Percentiles rank a stretch among this genome's conserved stretches.
These are phyloP conservation scores for Leccinellum luteum DNA, from an alignment of 768 basidiomycete genomes.

Conservation along the genomic window DNA sequence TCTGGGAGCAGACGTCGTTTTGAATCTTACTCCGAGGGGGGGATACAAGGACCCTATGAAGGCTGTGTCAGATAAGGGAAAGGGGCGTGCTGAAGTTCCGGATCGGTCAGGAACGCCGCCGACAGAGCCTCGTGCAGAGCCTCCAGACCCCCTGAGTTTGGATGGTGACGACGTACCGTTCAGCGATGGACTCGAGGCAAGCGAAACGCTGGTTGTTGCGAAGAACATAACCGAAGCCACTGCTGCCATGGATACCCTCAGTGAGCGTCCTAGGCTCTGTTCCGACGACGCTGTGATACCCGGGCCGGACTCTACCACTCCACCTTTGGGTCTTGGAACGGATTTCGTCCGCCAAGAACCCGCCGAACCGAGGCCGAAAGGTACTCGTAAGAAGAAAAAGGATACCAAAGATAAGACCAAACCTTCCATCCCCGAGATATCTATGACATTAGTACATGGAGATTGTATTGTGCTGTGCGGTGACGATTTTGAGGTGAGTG, in stretches of 20 bases:
- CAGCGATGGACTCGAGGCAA: background rate
- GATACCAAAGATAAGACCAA: slow-evolving; percentile 17
- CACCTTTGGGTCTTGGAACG: background rate
- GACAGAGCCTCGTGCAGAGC: background rate
- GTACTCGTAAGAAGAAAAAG: slow-evolving; percentile 18
- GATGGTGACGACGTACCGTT: background rate
- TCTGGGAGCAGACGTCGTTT: slow-evolving; percentile 22
- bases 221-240: background rate
- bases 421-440: slow-evolving; percentile 16
- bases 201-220: background rate
- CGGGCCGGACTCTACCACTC: background rate
- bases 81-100: slow-evolving; percentile 6
- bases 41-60: too few species aligned
- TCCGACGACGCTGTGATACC: background rate
- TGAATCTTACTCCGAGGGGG: slow-evolving; percentile 23
- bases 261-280: background rate
- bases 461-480: slow-evolving; percentile 37
- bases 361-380: background rate
- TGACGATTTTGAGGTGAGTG: slow-evolving; percentile 41
- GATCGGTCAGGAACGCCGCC: slow-evolving; percentile 7
- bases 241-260: slow-evolving; percentile 11
- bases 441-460: slow-evolving; percentile 39
- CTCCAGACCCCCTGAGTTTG: background rate
- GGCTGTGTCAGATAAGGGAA: slow-evolving; percentile 9
- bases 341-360: slow-evolving; percentile 1